Percentiles rank a stretch among this genome's conserved stretches.
These are phyloP conservation scores for Fonsecaea monophora DNA, from an alignment of 2,329 filamentous ascomycete genomes.

Conservation along the genomic window DNA sequence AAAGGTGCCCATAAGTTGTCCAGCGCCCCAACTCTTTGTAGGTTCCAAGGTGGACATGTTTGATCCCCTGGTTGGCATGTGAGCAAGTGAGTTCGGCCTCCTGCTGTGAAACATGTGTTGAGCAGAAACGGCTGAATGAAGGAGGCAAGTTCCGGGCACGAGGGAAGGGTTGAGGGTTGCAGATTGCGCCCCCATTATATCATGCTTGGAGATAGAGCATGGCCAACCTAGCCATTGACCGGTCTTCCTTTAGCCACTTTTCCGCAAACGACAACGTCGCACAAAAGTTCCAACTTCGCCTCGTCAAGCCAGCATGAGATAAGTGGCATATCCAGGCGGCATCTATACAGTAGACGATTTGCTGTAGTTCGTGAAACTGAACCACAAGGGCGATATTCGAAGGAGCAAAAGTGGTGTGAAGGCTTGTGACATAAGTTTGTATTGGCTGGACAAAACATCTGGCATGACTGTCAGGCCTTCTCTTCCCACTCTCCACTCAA, in stretches of 20 bases:
- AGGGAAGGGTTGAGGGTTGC: background rate
- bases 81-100: background rate
- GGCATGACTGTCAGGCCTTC: conserved; percentile 4
- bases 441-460: conserved; percentile 3
- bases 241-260: conserved; percentile 4
- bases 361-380: background rate
- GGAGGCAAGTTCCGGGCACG: background rate
- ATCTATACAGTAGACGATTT: background rate
- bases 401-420: conserved; percentile 5
- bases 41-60: background rate
- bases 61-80: background rate
- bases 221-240: conserved; percentile 5
- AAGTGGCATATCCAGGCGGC: background rate
- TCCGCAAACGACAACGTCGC: conserved; percentile 11
- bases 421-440: background rate
- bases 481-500: background rate
- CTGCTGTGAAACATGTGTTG: conserved; percentile 15
- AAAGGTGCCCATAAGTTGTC: background rate
- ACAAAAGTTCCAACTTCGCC: conserved; percentile 18
- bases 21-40: background rate
- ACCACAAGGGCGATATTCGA: background rate
- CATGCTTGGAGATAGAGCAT: background rate
- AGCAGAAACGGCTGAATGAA: conserved; percentile 1
- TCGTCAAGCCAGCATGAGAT: conserved; percentile 3
- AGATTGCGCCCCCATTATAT: background rate